Percentiles rank a stretch among this genome's conserved stretches.
Conservation (phyloP, 441 rosid species). For the Adansonia gregorii region DNA sequence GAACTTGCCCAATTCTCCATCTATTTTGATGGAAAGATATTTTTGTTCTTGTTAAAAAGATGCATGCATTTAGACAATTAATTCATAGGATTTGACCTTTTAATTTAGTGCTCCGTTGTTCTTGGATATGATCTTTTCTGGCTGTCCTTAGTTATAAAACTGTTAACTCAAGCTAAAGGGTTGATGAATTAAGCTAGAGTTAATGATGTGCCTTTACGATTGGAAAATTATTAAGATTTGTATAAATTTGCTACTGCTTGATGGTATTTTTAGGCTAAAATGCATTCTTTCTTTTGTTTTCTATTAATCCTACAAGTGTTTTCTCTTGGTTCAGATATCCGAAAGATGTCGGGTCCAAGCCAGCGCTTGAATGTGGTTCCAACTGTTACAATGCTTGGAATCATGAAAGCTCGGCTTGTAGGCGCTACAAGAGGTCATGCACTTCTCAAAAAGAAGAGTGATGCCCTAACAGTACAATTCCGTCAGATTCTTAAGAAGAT, state of each 20-base stretch:
- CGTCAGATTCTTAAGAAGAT: constrained; percentile 82
- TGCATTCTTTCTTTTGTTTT: neutral
- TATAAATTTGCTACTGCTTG: neutral
- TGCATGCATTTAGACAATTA: neutral
- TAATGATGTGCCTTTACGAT: neutral
- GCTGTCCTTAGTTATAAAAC: neutral
- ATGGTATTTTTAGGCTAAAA: neutral
- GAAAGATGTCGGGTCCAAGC: constrained; percentile 72
- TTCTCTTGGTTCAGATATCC: constrained; percentile 30
- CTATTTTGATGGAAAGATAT: neutral
- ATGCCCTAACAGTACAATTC: constrained; percentile 87
- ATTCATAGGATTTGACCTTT: neutral
- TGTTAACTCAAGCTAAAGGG: neutral
- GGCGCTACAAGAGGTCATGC: constrained; percentile 97
- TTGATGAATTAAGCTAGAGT: neutral
- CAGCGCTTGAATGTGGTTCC: constrained; percentile 89
- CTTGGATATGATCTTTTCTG: neutral
- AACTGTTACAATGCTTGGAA: constrained; percentile 82
- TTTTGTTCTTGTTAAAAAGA: neutral
- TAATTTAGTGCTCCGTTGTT: neutral
- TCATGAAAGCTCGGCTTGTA: constrained; percentile 79
- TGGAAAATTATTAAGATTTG: neutral
- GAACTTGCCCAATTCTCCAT: neutral
- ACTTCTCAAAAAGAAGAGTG: constrained; percentile 93
- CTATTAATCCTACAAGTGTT: neutral